These are phyloP conservation scores for Kodamaea restingae DNA, from an alignment of 805 yeast genomes.

Conservation along the genomic window DNA sequence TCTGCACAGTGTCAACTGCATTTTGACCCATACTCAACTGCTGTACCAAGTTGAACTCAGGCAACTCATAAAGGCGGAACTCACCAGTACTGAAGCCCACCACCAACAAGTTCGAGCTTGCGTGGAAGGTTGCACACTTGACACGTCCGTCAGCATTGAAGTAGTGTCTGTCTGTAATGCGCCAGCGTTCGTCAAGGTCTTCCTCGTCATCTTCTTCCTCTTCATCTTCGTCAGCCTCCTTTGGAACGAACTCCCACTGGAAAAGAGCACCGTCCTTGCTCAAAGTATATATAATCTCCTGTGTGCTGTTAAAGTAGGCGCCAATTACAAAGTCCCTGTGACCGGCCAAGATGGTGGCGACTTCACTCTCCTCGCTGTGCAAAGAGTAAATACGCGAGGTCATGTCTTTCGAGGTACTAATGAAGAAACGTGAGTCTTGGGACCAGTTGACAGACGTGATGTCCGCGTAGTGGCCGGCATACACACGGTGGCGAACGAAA, in stretches of 20 bases:
- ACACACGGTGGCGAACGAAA: constrained; percentile 82
- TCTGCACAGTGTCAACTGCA: constrained; percentile 74
- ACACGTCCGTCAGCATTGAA: constrained; percentile 70
- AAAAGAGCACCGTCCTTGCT: constrained; percentile 94
- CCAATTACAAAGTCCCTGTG: constrained; percentile 85
- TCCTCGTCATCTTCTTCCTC: constrained; percentile 33
- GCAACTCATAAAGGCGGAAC: constrained; percentile 85
- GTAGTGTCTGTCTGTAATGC: constrained; percentile 72
- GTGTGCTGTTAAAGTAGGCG: constrained; percentile 84
- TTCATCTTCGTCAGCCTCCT: constrained; percentile 45
- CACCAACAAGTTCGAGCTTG: constrained; percentile 64
- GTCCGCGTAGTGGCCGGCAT: constrained; percentile 90
- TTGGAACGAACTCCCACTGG: constrained; percentile 80
- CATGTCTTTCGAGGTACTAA: constrained; percentile 85
- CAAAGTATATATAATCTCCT: constrained; percentile 85
- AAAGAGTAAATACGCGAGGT: constrained; percentile 83
- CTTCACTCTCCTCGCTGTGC: constrained; percentile 58
- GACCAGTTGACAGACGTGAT: constrained; percentile 84
- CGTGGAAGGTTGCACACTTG: constrained; percentile 80
- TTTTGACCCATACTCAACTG: constrained; percentile 90
- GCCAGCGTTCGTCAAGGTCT: constrained; percentile 59
- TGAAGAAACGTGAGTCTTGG: constrained; percentile 78
- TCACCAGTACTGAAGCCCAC: constrained; percentile 90
- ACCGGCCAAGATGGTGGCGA: constrained; percentile 84
- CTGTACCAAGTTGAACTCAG: constrained; percentile 74